A percentile compares a stretch with the other conserved stretches of the same genome.
phyloP scores from a whole-genome alignment of 2,329 filamentous ascomycete species.

The Arachnopeziza araneosa region DNA sequence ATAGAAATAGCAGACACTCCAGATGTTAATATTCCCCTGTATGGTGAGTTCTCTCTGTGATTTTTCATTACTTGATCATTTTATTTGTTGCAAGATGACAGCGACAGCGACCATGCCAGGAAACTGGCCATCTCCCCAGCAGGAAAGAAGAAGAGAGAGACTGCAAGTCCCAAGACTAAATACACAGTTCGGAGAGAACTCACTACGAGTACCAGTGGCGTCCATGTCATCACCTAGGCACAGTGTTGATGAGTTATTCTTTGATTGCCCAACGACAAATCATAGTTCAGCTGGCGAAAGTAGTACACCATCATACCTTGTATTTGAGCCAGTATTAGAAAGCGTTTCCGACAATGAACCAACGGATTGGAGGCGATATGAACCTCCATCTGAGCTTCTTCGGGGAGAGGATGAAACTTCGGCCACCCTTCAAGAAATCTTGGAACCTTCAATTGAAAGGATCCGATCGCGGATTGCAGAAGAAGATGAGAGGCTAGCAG shows the following conservation, averaged over 20 bases:
- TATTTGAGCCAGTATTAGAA: constrained; percentile 18
- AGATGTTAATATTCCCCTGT: not conserved
- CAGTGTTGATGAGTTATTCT: constrained; percentile 15
- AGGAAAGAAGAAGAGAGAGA: not conserved
- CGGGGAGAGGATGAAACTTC: not conserved
- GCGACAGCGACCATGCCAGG: not conserved
- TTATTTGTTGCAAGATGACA: not conserved
- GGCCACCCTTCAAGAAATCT: not conserved
- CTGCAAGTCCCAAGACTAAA: not conserved
- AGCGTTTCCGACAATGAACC: constrained; percentile 11
- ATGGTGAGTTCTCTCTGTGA: not conserved
- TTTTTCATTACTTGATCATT: not conserved
- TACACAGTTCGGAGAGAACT: constrained; percentile 2
- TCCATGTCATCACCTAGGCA: constrained; percentile 5
- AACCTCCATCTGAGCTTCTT: constrained; percentile 39
- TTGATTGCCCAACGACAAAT: constrained; percentile 6
- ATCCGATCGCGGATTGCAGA: constrained; percentile 35
- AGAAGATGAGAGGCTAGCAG: constrained; percentile 29
- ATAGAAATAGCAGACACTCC: not conserved
- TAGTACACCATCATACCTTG: constrained; percentile 14
- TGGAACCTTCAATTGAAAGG: constrained; percentile 37
- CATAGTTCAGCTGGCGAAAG: constrained; percentile 2
- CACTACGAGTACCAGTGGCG: constrained; percentile 5
- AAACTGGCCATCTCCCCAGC: not conserved
- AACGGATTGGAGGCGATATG: constrained; percentile 43